These are phyloP conservation scores for Petunia hybrid DNA, from an alignment of 305 asterid genomes.

Conservation along the genomic window DNA sequence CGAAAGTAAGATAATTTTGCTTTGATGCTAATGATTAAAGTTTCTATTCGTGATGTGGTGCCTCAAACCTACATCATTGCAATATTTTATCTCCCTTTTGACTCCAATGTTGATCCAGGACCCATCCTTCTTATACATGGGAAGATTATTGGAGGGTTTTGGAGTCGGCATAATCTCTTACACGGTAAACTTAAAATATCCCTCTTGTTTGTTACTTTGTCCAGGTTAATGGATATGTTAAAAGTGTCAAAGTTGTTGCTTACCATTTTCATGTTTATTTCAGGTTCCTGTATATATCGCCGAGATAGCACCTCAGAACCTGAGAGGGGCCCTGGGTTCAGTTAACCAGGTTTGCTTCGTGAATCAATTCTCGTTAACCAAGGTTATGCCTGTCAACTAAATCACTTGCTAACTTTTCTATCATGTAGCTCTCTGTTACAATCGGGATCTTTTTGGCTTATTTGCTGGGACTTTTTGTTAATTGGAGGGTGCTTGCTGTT, in stretches of 20 bases:
- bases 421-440: slow-evolving; percentile 86
- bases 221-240: not conserved
- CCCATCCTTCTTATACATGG: slow-evolving; percentile 92
- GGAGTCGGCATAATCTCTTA: slow-evolving; percentile 98
- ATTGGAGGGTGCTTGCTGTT: slow-evolving; percentile 94
- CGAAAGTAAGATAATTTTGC: slow-evolving; percentile 56
- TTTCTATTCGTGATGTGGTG: not conserved
- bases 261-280: not conserved
- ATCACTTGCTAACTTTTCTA: not conserved
- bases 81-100: slow-evolving; percentile 12
- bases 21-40: slow-evolving; percentile 3
- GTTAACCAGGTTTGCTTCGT: slow-evolving; percentile 85
- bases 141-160: slow-evolving; percentile 97
- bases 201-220: slow-evolving; percentile 3
- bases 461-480: slow-evolving; percentile 80
- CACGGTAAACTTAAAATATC: slow-evolving; percentile 52
- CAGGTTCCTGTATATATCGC: slow-evolving; percentile 98
- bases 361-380: not conserved
- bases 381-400: not conserved
- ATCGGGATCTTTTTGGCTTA: slow-evolving; percentile 92
- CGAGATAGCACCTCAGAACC: slow-evolving; percentile 91
- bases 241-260: slow-evolving; percentile 14
- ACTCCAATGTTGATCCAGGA: slow-evolving; percentile 52
- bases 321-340: slow-evolving; percentile 90
- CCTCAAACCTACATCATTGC: slow-evolving; percentile 14